These are phyloP conservation scores for Juglanconis oblonga DNA, from an alignment of 2,329 filamentous ascomycete genomes.

Conservation along the genomic window DNA sequence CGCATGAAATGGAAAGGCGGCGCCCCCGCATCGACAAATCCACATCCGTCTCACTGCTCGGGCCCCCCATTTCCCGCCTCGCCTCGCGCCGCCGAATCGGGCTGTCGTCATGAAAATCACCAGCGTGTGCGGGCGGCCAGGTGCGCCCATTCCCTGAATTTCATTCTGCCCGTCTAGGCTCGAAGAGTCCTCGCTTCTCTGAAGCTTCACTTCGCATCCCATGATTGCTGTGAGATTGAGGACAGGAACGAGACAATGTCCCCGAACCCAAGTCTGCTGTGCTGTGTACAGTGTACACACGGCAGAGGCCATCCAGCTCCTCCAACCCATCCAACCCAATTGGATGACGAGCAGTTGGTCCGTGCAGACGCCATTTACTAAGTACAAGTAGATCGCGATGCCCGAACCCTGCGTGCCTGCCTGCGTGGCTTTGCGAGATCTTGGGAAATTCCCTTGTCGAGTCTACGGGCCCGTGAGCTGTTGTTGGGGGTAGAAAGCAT, in stretches of 20 bases:
- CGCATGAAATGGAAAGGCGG: neutral
- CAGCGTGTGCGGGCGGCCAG: neutral
- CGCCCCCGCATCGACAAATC: neutral
- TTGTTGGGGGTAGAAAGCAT: neutral
- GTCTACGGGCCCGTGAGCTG: no score
- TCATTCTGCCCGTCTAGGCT: no score
- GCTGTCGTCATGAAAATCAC: neutral
- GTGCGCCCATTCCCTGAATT: no score
- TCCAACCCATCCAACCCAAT: neutral
- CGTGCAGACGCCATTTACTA: neutral
- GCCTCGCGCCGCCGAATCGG: neutral
- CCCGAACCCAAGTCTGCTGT: no score
- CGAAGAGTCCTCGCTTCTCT: no score
- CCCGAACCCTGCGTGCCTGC: neutral
- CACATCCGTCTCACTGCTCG: neutral
- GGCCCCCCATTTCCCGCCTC: slow-evolving; percentile 4
- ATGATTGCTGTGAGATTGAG: no score
- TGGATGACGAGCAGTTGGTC: neutral
- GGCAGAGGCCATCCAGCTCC: no score
- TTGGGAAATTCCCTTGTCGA: neutral
- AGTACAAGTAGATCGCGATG: neutral
- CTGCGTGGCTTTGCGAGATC: neutral
- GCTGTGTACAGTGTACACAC: no score
- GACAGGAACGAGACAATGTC: no score
- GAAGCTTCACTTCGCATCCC: no score